phyloP scores from a whole-genome alignment of 257 asterid genomes.

The Solanum gracilifrons region DNA sequence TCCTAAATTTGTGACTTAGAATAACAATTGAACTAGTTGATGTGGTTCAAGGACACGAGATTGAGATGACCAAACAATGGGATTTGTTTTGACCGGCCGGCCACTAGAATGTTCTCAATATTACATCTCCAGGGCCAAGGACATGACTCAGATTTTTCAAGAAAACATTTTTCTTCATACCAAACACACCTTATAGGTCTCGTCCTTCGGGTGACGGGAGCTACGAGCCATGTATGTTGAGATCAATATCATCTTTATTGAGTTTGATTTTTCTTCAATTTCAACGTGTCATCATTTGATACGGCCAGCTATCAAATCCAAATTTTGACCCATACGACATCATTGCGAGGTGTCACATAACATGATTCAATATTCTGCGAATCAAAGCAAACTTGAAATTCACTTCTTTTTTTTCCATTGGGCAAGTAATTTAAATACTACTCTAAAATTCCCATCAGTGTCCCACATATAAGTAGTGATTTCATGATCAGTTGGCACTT shows the following conservation, averaged over 20 bases:
- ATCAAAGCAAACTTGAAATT: not conserved
- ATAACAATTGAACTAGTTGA: too few relatives aligned
- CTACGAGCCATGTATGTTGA: not conserved
- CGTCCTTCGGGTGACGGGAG: not conserved
- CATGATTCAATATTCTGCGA: not conserved
- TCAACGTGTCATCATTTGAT: not conserved
- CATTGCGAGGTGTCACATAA: not conserved
- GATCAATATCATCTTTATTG: not conserved
- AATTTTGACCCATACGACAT: not conserved
- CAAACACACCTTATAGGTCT: not conserved
- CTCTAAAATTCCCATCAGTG: not conserved
- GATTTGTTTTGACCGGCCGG: too few relatives aligned
- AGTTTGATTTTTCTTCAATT: not conserved
- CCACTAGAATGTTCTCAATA: too few relatives aligned
- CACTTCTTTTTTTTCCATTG: not conserved
- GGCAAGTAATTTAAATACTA: not conserved
- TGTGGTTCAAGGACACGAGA: too few relatives aligned
- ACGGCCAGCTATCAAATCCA: not conserved
- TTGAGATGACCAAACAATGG: too few relatives aligned
- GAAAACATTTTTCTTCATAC: not conserved
- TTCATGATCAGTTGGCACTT: not conserved
- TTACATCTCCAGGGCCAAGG: too few relatives aligned
- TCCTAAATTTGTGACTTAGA: too few relatives aligned
- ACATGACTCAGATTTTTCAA: too few relatives aligned
- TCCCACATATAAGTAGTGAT: not conserved